Evolutionary conservation across 2,329 filamentous ascomycete genomes (phyloP).

Genomic region (Penicillium paneum): DNA sequence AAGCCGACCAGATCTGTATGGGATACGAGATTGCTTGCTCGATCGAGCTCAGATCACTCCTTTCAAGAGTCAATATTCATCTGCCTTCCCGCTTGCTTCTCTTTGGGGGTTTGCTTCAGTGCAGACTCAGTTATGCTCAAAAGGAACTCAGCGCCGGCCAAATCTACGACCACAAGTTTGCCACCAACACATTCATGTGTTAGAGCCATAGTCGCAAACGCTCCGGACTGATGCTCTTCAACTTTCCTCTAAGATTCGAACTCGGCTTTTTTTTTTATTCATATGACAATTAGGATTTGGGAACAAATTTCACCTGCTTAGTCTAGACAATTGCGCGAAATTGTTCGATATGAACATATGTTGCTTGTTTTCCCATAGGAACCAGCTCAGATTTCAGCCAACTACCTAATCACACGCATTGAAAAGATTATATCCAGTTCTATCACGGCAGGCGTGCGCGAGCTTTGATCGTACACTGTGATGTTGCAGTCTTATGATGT

Average conservation of each 20-base stretch:
- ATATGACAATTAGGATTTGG: constrained; percentile 35
- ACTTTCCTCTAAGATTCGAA: constrained; percentile 35
- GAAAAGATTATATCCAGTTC: constrained; percentile 43
- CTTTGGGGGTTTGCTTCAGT: constrained; percentile 36
- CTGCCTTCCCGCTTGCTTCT: constrained; percentile 43
- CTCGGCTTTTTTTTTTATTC: constrained; percentile 39
- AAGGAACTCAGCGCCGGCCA: constrained; percentile 47
- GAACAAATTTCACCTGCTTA: constrained; percentile 33
- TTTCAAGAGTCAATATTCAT: constrained; percentile 48
- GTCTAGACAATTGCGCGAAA: constrained; percentile 27
- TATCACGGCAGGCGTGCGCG: constrained; percentile 45
- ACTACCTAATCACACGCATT: constrained; percentile 39
- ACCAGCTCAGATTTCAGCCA: constrained; percentile 45
- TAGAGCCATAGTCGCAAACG: constrained; percentile 21
- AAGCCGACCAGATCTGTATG: constrained; percentile 42
- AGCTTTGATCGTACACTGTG: constrained; percentile 47
- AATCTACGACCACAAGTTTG: constrained; percentile 47
- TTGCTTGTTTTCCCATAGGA: constrained; percentile 44
- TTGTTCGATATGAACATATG: constrained; percentile 42
- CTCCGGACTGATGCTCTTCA: constrained; percentile 29
- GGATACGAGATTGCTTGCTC: constrained; percentile 34
- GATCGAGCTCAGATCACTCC: constrained; percentile 47
- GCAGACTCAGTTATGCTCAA: constrained; percentile 26
- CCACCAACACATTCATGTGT: constrained; percentile 37
- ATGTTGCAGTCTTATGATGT: constrained; percentile 36